Base-by-base conservation (phyloP, 192 early-diverging fungal genomes). In the Allomyces macrogynus region DNA sequence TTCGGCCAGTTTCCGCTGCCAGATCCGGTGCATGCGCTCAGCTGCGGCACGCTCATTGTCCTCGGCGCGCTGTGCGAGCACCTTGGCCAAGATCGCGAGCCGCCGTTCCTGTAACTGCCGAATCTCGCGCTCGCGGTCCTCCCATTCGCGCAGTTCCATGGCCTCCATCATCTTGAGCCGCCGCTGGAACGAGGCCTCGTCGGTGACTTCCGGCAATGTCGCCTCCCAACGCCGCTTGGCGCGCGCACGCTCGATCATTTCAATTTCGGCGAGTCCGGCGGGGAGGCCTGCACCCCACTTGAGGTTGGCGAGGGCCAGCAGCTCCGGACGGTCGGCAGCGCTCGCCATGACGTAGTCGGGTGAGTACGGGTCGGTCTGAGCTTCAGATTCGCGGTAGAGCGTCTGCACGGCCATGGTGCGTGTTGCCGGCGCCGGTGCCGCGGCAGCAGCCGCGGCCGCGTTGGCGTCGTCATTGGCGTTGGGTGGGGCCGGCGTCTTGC, bases 121-220 rank as follows among this genome's bases (percentile, higher is more conserved):
- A 43, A 84, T 84, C 68, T 84, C 82, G 40, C 73, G 25, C 62
- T 84, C 82, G 23, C 82, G 62, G 64, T 80, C 80, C 43, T 80
- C 67, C 82, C 82, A 83, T 66, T 84, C 82, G 61, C 67, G 60
- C 61, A 82, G 63, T 64, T 83, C 82, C 80, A 83, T 83, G 61
- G 75, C 78, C 66, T 84, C 82, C 82, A 84, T 84, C 80, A 84
- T 83, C 63, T 70, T 73, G 64, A 83, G 66, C 12, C 82, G 64
- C 44, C 68, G 64, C 62, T 83, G 74, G 71, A 82, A 84, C 24
- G 73, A 70, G 22, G 71, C 77, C 64, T 78, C 69, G 66, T 84
- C 80, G 2, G 73, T 70, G 14, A 83, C 82, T 44, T 71, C 66
- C 4, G 82, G 82, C 24, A 84, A 65, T 54, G 71, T 70, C 12